These are phyloP conservation scores for Thozetella sp. DNA, from an alignment of 495 filamentous ascomycete genomes.

Conservation along the genomic window DNA sequence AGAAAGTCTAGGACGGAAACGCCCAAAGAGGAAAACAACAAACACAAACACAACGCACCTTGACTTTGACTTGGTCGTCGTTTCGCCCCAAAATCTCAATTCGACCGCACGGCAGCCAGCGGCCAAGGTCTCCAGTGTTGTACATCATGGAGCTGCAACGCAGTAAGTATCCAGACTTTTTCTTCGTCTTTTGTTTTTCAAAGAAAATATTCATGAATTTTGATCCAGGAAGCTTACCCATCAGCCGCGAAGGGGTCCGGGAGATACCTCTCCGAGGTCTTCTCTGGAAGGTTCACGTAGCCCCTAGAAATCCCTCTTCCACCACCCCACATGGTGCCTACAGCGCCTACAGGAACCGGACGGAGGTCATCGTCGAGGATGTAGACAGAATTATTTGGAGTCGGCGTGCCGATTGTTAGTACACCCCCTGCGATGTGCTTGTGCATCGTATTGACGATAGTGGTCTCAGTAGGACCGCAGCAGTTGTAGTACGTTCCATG, in stretches of 20 bases:
- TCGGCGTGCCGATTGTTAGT: constrained; percentile 35
- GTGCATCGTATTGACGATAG: constrained; percentile 35
- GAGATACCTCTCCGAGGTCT: constrained; percentile 29
- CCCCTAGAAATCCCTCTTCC: constrained; percentile 34
- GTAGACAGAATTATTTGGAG: constrained; percentile 38
- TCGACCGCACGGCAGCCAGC: constrained; percentile 30
- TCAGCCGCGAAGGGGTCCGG: constrained; percentile 31
- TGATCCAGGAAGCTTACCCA: constrained; percentile 20
- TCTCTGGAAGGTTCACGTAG: constrained; percentile 33
- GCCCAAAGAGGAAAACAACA: too few species aligned
- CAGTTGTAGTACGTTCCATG: constrained; percentile 31
- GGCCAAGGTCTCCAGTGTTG: constrained; percentile 34
- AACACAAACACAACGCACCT: too few species aligned
- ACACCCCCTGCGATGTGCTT: constrained; percentile 23
- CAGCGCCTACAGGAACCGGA: constrained; percentile 28
- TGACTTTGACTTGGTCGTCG: constrained; percentile 42
- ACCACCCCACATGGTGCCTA: constrained; percentile 38
- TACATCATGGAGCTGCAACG: constrained; percentile 27
- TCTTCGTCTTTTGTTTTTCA: neutral
- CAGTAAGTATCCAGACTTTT: neutral
- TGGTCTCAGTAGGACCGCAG: constrained; percentile 41
- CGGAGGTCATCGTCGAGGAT: constrained; percentile 34
- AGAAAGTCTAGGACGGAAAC: too few species aligned
- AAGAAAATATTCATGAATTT: neutral
- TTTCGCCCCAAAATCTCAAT: constrained; percentile 30